A percentile compares a stretch with the other conserved stretches of the same genome.
These are phyloP conservation scores for Amanita pseudoporphyria DNA, from an alignment of 768 basidiomycete species.

Conservation along the genomic window DNA sequence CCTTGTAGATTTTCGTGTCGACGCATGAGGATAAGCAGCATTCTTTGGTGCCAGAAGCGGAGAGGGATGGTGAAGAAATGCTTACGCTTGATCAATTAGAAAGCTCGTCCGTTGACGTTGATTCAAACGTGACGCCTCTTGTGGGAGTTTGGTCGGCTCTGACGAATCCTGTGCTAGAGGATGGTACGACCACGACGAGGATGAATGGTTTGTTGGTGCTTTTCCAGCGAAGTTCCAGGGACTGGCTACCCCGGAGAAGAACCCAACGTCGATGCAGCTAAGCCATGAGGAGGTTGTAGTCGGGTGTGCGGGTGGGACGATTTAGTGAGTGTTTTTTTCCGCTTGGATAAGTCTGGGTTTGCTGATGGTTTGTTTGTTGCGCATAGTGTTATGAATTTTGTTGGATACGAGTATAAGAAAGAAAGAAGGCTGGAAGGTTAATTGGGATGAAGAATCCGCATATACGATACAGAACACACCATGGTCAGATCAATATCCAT, in stretches of 20 bases:
- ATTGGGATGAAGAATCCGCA: neutral
- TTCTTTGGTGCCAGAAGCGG: conserved; percentile 16
- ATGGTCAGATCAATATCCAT: too few relatives aligned
- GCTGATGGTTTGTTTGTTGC: neutral
- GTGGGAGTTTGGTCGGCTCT: conserved; percentile 70
- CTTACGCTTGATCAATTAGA: conserved; percentile 14
- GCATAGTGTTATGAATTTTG: conserved; percentile 27
- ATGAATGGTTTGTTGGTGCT: conserved; percentile 49
- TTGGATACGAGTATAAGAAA: conserved; percentile 25
- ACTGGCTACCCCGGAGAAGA: conserved; percentile 82
- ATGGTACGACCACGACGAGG: conserved; percentile 23
- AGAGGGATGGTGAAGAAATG: conserved; percentile 14
- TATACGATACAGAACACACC: too few relatives aligned
- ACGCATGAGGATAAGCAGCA: conserved; percentile 59
- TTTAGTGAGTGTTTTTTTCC: conserved; percentile 54
- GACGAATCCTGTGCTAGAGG: conserved; percentile 24
- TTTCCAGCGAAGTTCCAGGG: conserved; percentile 66
- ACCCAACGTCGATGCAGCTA: conserved; percentile 90
- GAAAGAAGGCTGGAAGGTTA: neutral
- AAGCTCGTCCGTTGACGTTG: conserved; percentile 43
- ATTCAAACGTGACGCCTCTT: conserved; percentile 56
- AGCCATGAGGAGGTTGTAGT: conserved; percentile 89
- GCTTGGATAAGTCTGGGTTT: neutral
- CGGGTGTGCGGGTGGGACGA: conserved; percentile 85
- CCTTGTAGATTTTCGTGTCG: conserved; percentile 65